Conservation (phyloP, 2,329 filamentous ascomycete genomes). For the Xylaria hypoxylon region DNA sequence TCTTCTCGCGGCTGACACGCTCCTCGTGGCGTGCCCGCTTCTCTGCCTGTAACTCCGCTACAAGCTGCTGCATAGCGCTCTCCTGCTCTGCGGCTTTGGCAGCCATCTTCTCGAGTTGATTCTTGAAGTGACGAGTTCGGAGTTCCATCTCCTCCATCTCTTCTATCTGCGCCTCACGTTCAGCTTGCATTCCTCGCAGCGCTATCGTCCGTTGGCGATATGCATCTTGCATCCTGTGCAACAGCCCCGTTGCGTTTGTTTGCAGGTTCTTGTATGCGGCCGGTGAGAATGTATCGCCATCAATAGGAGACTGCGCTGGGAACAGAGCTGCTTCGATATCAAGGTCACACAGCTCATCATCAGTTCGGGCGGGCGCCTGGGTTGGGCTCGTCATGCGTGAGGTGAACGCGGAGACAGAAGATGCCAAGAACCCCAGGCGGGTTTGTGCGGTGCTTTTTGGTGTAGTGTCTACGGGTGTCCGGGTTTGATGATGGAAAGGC, state of each 20-base stretch:
- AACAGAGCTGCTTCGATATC: constrained; percentile 68
- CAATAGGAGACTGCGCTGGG: constrained; percentile 56
- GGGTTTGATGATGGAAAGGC: constrained; percentile 49
- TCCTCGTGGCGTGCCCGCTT: constrained; percentile 60
- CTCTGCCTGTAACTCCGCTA: constrained; percentile 64
- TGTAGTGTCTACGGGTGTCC: constrained; percentile 47
- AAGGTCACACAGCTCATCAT: constrained; percentile 67
- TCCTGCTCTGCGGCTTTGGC: constrained; percentile 66
- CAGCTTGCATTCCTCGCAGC: constrained; percentile 63
- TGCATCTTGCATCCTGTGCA: constrained; percentile 68
- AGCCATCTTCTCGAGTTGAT: constrained; percentile 71
- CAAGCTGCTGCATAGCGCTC: constrained; percentile 60
- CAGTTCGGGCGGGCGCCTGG: constrained; percentile 45
- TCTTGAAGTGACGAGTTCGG: constrained; percentile 65
- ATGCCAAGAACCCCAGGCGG: constrained; percentile 60
- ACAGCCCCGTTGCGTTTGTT: constrained; percentile 65
- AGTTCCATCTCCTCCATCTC: constrained; percentile 68
- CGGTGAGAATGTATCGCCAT: constrained; percentile 66
- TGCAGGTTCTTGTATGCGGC: constrained; percentile 72
- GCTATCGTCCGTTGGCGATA: constrained; percentile 65
- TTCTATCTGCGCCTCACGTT: constrained; percentile 65
- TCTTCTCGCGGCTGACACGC: constrained; percentile 48
- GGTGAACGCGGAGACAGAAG: constrained; percentile 59
- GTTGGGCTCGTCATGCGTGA: constrained; percentile 52
- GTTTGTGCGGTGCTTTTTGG: constrained; percentile 54